Evolutionary conservation across 176 grass and related monocot genomes (phyloP), one percentile per base, ranked within the genome.

Genomic region (Rhynchospora tenuis): DNA sequence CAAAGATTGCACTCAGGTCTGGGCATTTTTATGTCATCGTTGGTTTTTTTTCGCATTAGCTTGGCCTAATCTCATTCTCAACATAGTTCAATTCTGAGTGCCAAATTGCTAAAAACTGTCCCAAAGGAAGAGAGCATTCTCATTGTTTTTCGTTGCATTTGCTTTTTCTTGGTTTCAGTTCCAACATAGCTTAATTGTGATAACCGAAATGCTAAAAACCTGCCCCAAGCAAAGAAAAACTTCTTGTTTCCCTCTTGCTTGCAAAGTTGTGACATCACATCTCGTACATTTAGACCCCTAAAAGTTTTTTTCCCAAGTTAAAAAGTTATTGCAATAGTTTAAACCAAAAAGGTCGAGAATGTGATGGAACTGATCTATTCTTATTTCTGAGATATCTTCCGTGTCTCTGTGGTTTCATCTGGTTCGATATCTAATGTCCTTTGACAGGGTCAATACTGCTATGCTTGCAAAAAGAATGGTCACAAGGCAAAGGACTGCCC

Each of bases 401-500:
- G 4, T 23, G 5, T 66, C 59, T 62, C 7, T 7, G 29, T 56
- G 73, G 7, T 77, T 6, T 55, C 38, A 77, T 77, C 24, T 31
- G n/a, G 28, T 48, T 19, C 31, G 48, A n/a, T 77, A 33, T 31
- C 23, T 50, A 56, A 77, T 15, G 69, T 60, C 77, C 82, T 89
- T 87, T 83, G 48, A 33, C 60, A 99, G 93, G 91, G 86, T 58
- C 95, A 98, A 91, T 90, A 89, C 27, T 99, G 93, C 86, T 95
- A 93, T 64, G 73, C 91, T 71, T 99, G 97, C 69, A 99, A 96
- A 86, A 92, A 90, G 89, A 94, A 63, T 83, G 93, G 97, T 31
- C 97, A 96, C 82, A 87, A 86, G 72, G 91, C 97, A 1, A 99
- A 92, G 79, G 85, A 93, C 51, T 99, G 97, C 65, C 93, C 93